Percentiles rank a stretch among this genome's conserved stretches.
Conservation (phyloP, 139 green algal species). For the Micractinium sp. region DNA sequence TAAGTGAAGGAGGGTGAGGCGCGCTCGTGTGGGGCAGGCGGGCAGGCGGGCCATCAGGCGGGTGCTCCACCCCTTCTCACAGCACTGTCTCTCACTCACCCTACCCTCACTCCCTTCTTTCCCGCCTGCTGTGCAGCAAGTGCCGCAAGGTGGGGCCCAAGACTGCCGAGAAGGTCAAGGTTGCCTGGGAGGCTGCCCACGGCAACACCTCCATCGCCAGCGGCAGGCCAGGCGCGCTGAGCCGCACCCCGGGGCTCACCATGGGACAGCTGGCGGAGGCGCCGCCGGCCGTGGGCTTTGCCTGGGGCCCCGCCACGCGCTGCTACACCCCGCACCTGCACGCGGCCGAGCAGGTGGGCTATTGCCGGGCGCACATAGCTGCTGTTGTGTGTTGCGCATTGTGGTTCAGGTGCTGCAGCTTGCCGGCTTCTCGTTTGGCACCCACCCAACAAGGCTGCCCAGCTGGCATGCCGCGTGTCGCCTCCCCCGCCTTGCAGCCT, state of each 20-base stretch:
- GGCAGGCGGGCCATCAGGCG: not conserved
- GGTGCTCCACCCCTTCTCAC: no score
- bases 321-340: constrained; percentile 48
- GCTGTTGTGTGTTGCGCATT: not conserved
- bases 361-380: not conserved
- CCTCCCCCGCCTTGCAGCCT: no score
- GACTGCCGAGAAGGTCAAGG: constrained; percentile 59
- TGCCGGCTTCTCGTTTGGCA: no score
- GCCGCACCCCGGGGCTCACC: not conserved
- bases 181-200: constrained; percentile 39
- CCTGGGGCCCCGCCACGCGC: constrained; percentile 22
- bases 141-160: constrained; percentile 46
- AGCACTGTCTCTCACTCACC: not conserved
- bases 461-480: no score
- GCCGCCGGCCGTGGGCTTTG: not conserved
- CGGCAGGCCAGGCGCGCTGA: not conserved
- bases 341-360: constrained; percentile 1
- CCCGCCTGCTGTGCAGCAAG: not conserved
- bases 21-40: not conserved
- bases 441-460: no score
- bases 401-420: no score
- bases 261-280: constrained; percentile 13
- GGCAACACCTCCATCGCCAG: not conserved
- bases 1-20: no score
- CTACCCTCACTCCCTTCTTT: not conserved